These are phyloP conservation scores for Sesbania bispinosa DNA, from an alignment of 306 rosid species.

Conservation along the genomic window DNA sequence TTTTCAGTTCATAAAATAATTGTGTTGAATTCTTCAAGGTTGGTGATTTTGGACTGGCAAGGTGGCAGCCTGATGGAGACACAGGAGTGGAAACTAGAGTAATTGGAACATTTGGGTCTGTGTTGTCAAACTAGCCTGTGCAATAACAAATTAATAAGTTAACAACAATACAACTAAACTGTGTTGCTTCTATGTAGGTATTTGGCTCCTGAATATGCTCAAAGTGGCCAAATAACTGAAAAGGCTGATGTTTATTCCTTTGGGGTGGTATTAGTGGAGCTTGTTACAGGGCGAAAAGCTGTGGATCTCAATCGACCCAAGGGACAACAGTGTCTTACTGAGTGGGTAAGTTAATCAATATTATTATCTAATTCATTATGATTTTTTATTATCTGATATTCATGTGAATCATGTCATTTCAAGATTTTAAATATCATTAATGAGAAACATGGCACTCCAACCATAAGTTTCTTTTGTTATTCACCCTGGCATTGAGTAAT, in stretches of 20 bases:
- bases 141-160: not conserved
- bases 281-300: slow-evolving; percentile 88
- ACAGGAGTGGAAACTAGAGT: slow-evolving; percentile 93
- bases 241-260: slow-evolving; percentile 97
- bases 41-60: slow-evolving; percentile 99
- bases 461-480: not conserved
- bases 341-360: slow-evolving; percentile 65
- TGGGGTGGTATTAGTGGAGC: slow-evolving; percentile 95
- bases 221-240: slow-evolving; percentile 97
- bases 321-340: slow-evolving; percentile 98
- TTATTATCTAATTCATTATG: not conserved
- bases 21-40: slow-evolving; percentile 49
- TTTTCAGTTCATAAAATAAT: not conserved
- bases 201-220: slow-evolving; percentile 98
- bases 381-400: not conserved
- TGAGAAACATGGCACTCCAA: not conserved
- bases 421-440: not conserved
- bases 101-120: slow-evolving; percentile 96
- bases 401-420: not conserved
- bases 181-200: slow-evolving; percentile 48
- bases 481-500: slow-evolving; percentile 29
- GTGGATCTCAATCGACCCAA: slow-evolving; percentile 87
- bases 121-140: not conserved
- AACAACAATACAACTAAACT: slow-evolving; percentile 16
- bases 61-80: slow-evolving; percentile 99